A percentile compares a stretch with the other conserved stretches of the same genome.
Conservation (phyloP, 331 rosid species). For the Cucumis variabilis region DNA sequence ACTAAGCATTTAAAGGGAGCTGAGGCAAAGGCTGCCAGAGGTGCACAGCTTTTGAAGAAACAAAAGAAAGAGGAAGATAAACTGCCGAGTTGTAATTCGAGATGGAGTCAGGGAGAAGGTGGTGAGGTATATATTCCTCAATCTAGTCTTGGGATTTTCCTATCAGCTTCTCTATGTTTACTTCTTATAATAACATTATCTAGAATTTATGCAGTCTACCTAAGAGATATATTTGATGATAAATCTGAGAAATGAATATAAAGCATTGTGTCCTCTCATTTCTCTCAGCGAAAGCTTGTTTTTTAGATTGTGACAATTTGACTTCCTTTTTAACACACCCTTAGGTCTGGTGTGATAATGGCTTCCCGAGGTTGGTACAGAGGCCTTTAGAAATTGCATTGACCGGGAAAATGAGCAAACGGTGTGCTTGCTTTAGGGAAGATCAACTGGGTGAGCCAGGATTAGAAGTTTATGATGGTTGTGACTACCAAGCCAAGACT, state of each 20-base stretch:
- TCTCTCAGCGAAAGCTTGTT: not conserved
- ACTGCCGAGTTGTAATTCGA: constrained; percentile 83
- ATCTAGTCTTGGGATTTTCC: not conserved
- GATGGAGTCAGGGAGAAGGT: constrained; percentile 94
- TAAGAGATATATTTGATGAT: not conserved
- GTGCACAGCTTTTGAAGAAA: constrained; percentile 89
- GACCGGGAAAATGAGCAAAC: constrained; percentile 90
- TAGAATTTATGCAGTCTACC: not conserved
- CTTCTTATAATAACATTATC: not conserved
- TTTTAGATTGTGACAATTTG: not conserved
- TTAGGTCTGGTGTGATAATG: constrained; percentile 96
- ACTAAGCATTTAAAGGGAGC: constrained; percentile 91
- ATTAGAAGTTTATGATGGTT: constrained; percentile 77
- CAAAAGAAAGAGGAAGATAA: constrained; percentile 91
- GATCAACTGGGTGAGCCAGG: constrained; percentile 75
- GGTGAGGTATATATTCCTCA: constrained; percentile 68
- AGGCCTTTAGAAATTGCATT: constrained; percentile 89
- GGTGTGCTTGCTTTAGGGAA: constrained; percentile 90
- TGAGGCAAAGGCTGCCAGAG: constrained; percentile 96
- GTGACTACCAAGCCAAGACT: constrained; percentile 70
- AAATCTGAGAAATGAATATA: not conserved
- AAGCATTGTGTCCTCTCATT: not conserved
- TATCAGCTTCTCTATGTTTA: not conserved
- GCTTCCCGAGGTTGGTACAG: constrained; percentile 86
- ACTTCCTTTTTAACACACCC: not conserved